These are phyloP conservation scores for Lipomyces japonicus DNA, from an alignment of 805 yeast species.

Conservation along the genomic window DNA sequence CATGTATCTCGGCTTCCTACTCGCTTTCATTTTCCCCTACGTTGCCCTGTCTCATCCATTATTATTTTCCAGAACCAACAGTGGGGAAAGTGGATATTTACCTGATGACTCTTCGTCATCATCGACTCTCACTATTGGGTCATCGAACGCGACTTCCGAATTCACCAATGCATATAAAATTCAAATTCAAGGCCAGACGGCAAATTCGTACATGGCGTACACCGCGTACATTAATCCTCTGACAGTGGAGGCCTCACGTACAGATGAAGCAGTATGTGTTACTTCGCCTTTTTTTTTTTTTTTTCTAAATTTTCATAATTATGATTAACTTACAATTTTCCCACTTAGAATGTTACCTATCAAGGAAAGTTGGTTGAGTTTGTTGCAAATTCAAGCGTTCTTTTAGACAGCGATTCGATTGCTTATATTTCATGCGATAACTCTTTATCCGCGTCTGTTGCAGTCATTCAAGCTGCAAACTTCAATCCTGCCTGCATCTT, in stretches of 20 bases:
- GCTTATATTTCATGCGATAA: conserved; percentile 28
- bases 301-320: neutral
- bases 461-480: conserved; percentile 15
- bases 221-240: conserved; percentile 15
- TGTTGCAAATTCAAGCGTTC: conserved; percentile 12
- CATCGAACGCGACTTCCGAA: conserved; percentile 12
- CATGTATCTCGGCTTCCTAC: too few species aligned
- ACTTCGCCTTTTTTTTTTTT: neutral
- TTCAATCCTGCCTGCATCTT: conserved; percentile 16
- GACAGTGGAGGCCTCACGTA: conserved; percentile 19
- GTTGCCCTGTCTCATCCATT: neutral
- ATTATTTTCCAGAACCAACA: neutral
- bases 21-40: too few species aligned
- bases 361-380: conserved; percentile 14
- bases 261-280: conserved; percentile 1
- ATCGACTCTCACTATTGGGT: conserved; percentile 6
- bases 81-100: neutral
- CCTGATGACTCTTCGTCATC: neutral
- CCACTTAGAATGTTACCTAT: conserved; percentile 21
- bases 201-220: conserved; percentile 2
- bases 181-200: conserved; percentile 4
- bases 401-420: conserved; percentile 11
- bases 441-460: conserved; percentile 5
- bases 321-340: too few species aligned
- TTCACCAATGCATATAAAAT: conserved; percentile 11